phyloP scores from a whole-genome alignment of 805 yeast genomes.

The Wickerhamiella parazyma region DNA sequence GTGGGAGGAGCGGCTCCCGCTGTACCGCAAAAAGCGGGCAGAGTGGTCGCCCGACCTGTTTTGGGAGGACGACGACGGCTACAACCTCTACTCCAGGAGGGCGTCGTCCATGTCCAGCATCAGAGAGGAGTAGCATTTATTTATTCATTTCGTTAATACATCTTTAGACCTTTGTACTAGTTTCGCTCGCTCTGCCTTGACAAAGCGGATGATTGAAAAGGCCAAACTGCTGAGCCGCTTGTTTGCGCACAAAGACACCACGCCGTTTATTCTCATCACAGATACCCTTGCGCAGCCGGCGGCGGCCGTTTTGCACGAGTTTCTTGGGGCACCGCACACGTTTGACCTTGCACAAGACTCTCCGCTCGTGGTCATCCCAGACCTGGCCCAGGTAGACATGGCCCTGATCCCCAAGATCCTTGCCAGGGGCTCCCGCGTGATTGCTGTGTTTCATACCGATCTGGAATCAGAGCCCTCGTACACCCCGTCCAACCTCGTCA shows the following conservation, averaged over 20 bases:
- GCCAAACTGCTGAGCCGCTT: slow-evolving; percentile 48
- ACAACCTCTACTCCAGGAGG: neutral
- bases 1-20: neutral
- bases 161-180: too few species aligned
- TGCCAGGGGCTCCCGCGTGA: neutral
- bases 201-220: slow-evolving; percentile 11
- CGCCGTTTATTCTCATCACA: slow-evolving; percentile 56
- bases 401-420: neutral
- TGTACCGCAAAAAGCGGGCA: neutral
- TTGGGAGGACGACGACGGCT: slow-evolving; percentile 9
- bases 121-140: neutral
- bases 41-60: neutral
- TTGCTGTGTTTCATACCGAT: slow-evolving; percentile 17
- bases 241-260: slow-evolving; percentile 52
- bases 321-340: slow-evolving; percentile 25
- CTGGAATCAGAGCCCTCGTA: slow-evolving; percentile 21
- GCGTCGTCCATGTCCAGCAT: neutral
- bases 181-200: too few species aligned
- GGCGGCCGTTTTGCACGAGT: slow-evolving; percentile 40
- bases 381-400: neutral
- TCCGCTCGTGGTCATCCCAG: neutral
- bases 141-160: neutral
- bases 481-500: slow-evolving; percentile 40
- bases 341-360: neutral
- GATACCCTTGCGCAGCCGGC: slow-evolving; percentile 68